Base-by-base conservation (phyloP, 805 yeast genomes). In the Saturnispora besseyi region DNA sequence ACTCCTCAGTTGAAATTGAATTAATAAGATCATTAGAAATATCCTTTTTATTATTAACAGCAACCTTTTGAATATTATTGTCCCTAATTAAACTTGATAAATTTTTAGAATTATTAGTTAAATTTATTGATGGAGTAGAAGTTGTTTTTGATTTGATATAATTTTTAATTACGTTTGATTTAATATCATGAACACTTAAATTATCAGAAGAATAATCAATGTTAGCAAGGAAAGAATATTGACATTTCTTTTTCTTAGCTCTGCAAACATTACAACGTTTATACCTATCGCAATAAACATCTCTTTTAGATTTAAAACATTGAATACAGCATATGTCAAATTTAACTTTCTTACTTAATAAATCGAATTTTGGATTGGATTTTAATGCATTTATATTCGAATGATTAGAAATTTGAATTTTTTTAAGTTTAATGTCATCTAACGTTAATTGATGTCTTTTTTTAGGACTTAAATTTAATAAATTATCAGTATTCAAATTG, bases 301-400 rank as follows among this genome's bases (percentile, higher is more conserved):
- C 44, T 33, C 44, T 37, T 32, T 32, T 40, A 10, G 41, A 40
- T 32, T 45, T 48, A 6, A 44, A 24, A 41, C 57, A 54, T 10
- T 51, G 41, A 32, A 52, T 48, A 45, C 57, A 54, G 42, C 51
- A 44, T 15, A 36, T 21, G 18, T 48, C 18, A 45, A 51, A 44
- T 66, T 71, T 49, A 6, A 41, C 55, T 64, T 50, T 63, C 69
- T 48, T 68, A 4, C 15, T 31, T 10, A 36, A 26, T 33, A 45
- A 21, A 41, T 50, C 42, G 34, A 48, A 44, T 13, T 18, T 33
- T n/a, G 18, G 22, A 24, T 46, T 41, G 2, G 49, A 41, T 18
- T 28, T 46, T n/a, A 41, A 33, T n/a, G 40, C 40, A 18, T 36
- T 36, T 22, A 36, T 5, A 18, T 36, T 36, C 1, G 6, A 8